Evolutionary conservation across 2,329 filamentous ascomycete species (phyloP), one percentile per base, ranked within the genome.

Genomic region (Fusarium duplospermum): DNA sequence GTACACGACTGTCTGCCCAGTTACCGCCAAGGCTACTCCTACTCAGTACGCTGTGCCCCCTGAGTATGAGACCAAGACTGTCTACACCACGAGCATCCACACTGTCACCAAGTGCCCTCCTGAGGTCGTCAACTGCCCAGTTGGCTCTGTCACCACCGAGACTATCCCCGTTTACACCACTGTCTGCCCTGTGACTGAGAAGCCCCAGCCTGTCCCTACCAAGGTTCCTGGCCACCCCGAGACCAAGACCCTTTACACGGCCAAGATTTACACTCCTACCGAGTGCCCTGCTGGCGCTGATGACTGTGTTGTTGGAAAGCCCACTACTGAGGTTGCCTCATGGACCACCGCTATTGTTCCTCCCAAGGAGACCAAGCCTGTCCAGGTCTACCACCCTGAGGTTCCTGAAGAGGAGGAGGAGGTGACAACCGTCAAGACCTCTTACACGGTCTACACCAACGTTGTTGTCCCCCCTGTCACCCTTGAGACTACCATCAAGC

Each of bases 81-180:
- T 89, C 81, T 89, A 87, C 84, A 82, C 84, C 77, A 90, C 88
- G 76, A 84, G 84, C 77, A 83, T 86, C 72, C 83, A 86, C 72
- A 89, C 87, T 79, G 83, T 89, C 82, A 89, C 87, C 78, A 87
- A 85, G 42, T 90, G 88, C 81, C 84, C 83, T 64, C 83, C 87
- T 50, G 84, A 82, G 69, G 86, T 88, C 72, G 84, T 83, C 76
- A 79, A 89, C 87, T 90, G 89, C 79, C 81, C 81, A 35, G 80
- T 80, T 64, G 80, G 81, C 60, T 72, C 80, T 33, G 77, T 81
- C 65, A 80, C 75, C 33, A 82, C 82, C 10, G 76, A 80, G 68
- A 79, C 81, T 42, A 65, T 75, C 42, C 72, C 72, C 18, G 56
- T 73, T 33, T 74, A 72, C 59, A 74, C 69, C 35, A 74, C 72